These are phyloP conservation scores for Trichosporon coremiiforme DNA, from an alignment of 1,284 basidiomycete species.

Conservation along the genomic window DNA sequence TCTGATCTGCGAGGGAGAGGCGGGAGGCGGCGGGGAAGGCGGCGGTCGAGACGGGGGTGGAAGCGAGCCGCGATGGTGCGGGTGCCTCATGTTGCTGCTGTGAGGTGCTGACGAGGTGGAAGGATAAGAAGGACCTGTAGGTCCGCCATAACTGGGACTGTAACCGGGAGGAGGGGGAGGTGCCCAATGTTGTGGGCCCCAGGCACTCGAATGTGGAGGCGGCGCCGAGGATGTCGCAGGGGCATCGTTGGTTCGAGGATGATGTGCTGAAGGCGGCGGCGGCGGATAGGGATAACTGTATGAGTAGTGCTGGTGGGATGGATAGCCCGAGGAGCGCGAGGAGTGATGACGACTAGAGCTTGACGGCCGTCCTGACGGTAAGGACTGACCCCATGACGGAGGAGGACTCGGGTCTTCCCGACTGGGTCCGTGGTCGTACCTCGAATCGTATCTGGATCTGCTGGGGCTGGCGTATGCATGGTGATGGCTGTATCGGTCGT, in stretches of 20 bases:
- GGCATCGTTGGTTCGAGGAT: background rate
- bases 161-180: slow-evolving; percentile 6
- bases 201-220: slow-evolving; percentile 3
- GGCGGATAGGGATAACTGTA: slow-evolving; percentile 12
- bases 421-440: slow-evolving; percentile 6
- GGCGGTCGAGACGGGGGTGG: slow-evolving; percentile 7
- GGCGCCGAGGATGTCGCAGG: slow-evolving; percentile 1
- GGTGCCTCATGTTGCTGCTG: background rate
- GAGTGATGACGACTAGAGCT: slow-evolving; percentile 11
- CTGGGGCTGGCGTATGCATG: slow-evolving; percentile 15
- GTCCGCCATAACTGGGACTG: slow-evolving; percentile 12
- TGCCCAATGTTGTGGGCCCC: slow-evolving; percentile 15
- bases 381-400: background rate
- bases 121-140: slow-evolving; percentile 7
- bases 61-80: background rate
- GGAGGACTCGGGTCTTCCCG: background rate
- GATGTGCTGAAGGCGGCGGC: background rate
- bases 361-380: background rate
- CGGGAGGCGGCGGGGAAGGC: slow-evolving; percentile 26
- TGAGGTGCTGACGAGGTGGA: background rate
- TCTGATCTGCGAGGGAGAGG: slow-evolving; percentile 27
- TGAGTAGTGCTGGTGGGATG: background rate
- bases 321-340: background rate
- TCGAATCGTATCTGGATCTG: slow-evolving; percentile 6
- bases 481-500: background rate